phyloP scores from a whole-genome alignment of 371 early-diverging fungal genomes.

The Rhizopus arrhizus region DNA sequence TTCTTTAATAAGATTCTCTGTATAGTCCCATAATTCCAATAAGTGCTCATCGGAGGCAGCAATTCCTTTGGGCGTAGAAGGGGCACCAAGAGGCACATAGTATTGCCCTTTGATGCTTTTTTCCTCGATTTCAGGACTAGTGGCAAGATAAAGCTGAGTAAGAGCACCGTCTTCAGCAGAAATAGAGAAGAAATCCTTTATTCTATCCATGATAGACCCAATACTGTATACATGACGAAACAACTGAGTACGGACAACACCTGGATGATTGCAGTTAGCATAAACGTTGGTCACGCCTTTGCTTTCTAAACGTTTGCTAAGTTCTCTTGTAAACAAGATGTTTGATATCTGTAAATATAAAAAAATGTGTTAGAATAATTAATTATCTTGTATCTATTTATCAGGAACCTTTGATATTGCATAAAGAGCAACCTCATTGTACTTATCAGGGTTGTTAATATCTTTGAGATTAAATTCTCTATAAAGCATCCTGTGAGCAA shows the following conservation, averaged over 20 bases:
- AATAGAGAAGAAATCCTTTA: slow-evolving; percentile 15
- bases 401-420: slow-evolving; percentile 6
- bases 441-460: slow-evolving; percentile 42
- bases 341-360: slow-evolving; percentile 29
- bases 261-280: slow-evolving; percentile 73
- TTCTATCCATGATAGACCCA: neutral
- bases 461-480: slow-evolving; percentile 30
- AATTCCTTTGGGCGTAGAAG: slow-evolving; percentile 11
- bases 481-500: slow-evolving; percentile 39
- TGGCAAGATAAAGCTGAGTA: slow-evolving; percentile 65
- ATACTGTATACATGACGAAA: slow-evolving; percentile 32
- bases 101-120: slow-evolving; percentile 56
- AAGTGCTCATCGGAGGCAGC: slow-evolving; percentile 28
- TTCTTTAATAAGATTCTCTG: slow-evolving; percentile 41
- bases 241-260: slow-evolving; percentile 60
- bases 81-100: slow-evolving; percentile 40
- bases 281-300: slow-evolving; percentile 45
- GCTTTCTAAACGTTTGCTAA: slow-evolving; percentile 40
- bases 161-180: slow-evolving; percentile 58
- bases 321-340: slow-evolving; percentile 46
- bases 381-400: no score
- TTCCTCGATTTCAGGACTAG: slow-evolving; percentile 62
- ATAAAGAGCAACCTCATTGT: neutral
- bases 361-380: no score
- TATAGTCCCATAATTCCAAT: slow-evolving; percentile 40